Percentiles rank a stretch among this genome's conserved stretches.
These are phyloP conservation scores for Melastoma malabathricum DNA, from an alignment of 345 rosid genomes.

Conservation along the genomic window DNA sequence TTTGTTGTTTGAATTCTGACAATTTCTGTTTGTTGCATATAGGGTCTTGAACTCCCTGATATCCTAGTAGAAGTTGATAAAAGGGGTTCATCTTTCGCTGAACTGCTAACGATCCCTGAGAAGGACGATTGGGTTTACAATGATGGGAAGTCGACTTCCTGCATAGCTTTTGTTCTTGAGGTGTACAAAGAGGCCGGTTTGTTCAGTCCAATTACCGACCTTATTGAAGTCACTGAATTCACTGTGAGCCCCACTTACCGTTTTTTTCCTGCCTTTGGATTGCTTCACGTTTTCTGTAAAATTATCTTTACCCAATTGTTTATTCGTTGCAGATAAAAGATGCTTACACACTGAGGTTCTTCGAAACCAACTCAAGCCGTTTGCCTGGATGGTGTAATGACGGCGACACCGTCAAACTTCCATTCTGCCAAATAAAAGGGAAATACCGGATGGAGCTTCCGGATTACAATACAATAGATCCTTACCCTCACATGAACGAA, in stretches of 20 bases:
- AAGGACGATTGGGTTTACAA: conserved; percentile 84
- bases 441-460: conserved; percentile 94
- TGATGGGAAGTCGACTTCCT: conserved; percentile 91
- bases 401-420: conserved; percentile 61
- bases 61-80: conserved; percentile 72
- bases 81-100: conserved; percentile 78
- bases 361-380: conserved; percentile 65
- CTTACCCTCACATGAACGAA: conserved; percentile 85
- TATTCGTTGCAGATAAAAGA: conserved; percentile 25
- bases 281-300: background rate
- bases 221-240: conserved; percentile 88
- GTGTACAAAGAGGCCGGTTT: conserved; percentile 95
- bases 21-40: conserved; percentile 8
- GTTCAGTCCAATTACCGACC: conserved; percentile 48
- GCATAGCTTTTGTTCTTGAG: conserved; percentile 84
- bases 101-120: conserved; percentile 88
- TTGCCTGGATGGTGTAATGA: conserved; percentile 91
- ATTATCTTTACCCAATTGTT: no score
- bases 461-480: conserved; percentile 69
- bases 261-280: background rate
- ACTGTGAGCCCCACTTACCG: conserved; percentile 37
- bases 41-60: conserved; percentile 78
- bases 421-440: conserved; percentile 82
- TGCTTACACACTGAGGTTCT: conserved; percentile 66
- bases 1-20: background rate